Conservation (phyloP, 768 basidiomycete species). For the Lyophyllum shimeji region DNA sequence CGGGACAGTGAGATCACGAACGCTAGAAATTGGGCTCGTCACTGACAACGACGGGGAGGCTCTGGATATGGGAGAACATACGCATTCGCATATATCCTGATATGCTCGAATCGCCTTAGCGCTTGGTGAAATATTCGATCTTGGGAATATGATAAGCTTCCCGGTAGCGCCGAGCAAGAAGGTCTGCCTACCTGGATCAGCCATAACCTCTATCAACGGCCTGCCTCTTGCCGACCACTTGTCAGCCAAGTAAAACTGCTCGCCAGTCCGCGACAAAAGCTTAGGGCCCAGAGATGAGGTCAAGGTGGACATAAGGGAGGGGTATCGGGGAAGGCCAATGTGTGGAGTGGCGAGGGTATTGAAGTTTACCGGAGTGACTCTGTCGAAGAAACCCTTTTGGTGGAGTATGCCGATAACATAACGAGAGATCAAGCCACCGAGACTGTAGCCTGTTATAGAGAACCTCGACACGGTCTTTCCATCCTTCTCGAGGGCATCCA, state of each 20-base stretch:
- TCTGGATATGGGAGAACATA: slow-evolving; percentile 33
- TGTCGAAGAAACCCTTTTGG: slow-evolving; percentile 70
- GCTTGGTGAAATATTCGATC: slow-evolving; percentile 78
- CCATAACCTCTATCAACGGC: slow-evolving; percentile 73
- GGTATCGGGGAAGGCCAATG: slow-evolving; percentile 68
- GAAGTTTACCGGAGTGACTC: slow-evolving; percentile 75
- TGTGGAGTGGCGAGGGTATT: slow-evolving; percentile 84
- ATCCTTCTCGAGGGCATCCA: slow-evolving; percentile 49
- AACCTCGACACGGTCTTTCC: slow-evolving; percentile 65
- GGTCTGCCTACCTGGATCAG: slow-evolving; percentile 61
- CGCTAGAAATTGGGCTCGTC: slow-evolving; percentile 29
- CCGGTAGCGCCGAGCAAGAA: background rate
- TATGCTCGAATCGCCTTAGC: slow-evolving; percentile 60
- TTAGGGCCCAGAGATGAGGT: slow-evolving; percentile 59
- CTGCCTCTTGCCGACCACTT: slow-evolving; percentile 68
- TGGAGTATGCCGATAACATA: slow-evolving; percentile 74
- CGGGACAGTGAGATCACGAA: slow-evolving; percentile 81
- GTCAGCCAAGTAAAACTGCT: slow-evolving; percentile 75
- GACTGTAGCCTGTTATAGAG: slow-evolving; percentile 73
- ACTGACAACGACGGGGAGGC: background rate
- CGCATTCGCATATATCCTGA: slow-evolving; percentile 83
- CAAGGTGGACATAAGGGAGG: slow-evolving; percentile 56
- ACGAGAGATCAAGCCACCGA: slow-evolving; percentile 82
- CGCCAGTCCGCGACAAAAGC: slow-evolving; percentile 76
- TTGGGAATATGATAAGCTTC: slow-evolving; percentile 22